Base-by-base conservation (phyloP, 1,284 basidiomycete genomes). In the Leccinum pachyderme region DNA sequence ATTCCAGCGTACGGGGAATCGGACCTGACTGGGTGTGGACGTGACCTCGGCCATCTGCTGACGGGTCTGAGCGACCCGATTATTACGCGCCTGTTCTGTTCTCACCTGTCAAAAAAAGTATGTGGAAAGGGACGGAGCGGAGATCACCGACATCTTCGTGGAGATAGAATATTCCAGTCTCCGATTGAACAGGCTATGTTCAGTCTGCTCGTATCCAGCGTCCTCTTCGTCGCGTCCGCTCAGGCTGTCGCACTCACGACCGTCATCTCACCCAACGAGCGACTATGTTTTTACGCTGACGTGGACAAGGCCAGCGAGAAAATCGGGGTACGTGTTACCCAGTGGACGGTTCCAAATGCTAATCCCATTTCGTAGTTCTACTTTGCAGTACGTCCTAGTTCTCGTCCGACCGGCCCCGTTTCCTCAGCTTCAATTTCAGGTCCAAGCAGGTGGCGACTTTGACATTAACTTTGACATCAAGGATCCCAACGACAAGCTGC, bases 371-470 rank as follows among this genome's bases (percentile, higher is more conserved):
- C 27, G 51, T 53, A 82, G 81, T 81, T 83, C 64, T 83, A 83
- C 68, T 84, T 81, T 67, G 82, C 82, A 55, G 83, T 84, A 64
- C 51, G 80, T 72, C 9, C 44, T 24, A 8, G 32, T 32, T 72
- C 77, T 77, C 59, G n/a, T 75, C 56, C 74, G 69, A 73, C 55
- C 29, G 5, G 18, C 33, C n/a, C 27, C 37, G 33, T 37, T 24
- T 43, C 50, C 58, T 41, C 50, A 54, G 44, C 47, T 37, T 37
- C 22, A 25, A 25, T 3, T 39, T 48, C 51, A 89, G 84, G 94
- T 99, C 28, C 97, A 99, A 84, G 91, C 93, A 39, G 96, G 97
- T 53, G 97, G 96, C 48, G 88, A 90, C 7, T 99, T 99, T 72
- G 96, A 99, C 70, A 91, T 99, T 56, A 94, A 98, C 78, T 99